These are phyloP conservation scores for Phytopythium sindhum DNA, from an alignment of 352 stramenopile genomes.

Conservation along the genomic window DNA sequence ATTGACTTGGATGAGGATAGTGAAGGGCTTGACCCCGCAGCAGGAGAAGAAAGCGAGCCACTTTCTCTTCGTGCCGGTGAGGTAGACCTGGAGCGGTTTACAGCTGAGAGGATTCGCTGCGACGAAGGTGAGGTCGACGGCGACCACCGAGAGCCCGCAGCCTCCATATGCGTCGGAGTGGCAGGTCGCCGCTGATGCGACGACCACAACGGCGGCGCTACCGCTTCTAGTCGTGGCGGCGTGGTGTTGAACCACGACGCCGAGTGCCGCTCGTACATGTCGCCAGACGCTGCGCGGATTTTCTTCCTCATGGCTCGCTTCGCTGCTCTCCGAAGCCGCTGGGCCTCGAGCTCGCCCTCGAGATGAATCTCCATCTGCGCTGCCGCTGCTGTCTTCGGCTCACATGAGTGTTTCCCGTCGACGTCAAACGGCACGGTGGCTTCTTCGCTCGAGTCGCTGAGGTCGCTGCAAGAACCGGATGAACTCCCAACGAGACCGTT, in stretches of 20 bases:
- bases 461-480: slow-evolving; percentile 20
- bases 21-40: not conserved
- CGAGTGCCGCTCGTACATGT: slow-evolving; percentile 37
- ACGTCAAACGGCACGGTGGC: slow-evolving; percentile 12
- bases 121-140: slow-evolving; percentile 1
- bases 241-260: slow-evolving; percentile 7
- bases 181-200: slow-evolving; percentile 5
- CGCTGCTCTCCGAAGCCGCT: slow-evolving; percentile 13
- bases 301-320: slow-evolving; percentile 37
- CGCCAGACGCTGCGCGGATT: slow-evolving; percentile 29
- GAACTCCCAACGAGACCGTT: slow-evolving; percentile 9
- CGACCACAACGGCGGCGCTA: not conserved
- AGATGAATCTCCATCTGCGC: slow-evolving; percentile 32
- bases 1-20: not conserved
- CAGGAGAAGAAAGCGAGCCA: not conserved
- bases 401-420: not conserved
- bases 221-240: not conserved
- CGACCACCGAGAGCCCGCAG: not conserved
- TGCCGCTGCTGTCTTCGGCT: not conserved
- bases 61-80: not conserved
- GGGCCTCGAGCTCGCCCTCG: slow-evolving; percentile 16
- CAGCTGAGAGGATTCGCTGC: slow-evolving; percentile 7
- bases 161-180: not conserved
- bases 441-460: slow-evolving; percentile 19
- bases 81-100: not conserved